These are phyloP conservation scores for Metschnikowia orientalis DNA, from an alignment of 805 yeast genomes.

Conservation along the genomic window DNA sequence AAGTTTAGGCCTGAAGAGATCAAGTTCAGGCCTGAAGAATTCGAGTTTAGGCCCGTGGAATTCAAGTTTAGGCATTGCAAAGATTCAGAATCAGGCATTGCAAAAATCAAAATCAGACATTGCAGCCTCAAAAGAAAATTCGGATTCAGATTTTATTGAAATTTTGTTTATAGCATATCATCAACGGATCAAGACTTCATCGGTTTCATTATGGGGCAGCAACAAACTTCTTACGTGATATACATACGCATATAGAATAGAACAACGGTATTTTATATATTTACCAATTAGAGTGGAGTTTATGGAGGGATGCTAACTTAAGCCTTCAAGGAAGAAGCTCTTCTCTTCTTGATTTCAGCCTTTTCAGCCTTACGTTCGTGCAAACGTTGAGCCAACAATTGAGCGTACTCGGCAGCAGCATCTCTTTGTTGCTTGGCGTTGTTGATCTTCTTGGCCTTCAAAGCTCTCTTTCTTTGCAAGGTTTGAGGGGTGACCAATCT, in stretches of 20 bases:
- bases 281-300: constrained; percentile 18
- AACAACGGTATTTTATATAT: constrained; percentile 19
- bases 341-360: constrained; percentile 99
- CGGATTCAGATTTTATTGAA: too few relatives aligned
- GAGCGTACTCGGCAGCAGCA: constrained; percentile 99
- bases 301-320: constrained; percentile 31
- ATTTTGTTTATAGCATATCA: too few relatives aligned
- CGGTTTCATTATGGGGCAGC: too few relatives aligned
- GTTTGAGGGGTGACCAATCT: constrained; percentile 99
- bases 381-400: constrained; percentile 95
- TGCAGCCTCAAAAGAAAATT: too few relatives aligned
- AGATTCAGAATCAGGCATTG: too few relatives aligned
- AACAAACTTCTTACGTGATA: too few relatives aligned
- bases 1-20: too few relatives aligned
- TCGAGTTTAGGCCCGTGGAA: too few relatives aligned
- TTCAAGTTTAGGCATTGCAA: too few relatives aligned
- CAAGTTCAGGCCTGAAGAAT: too few relatives aligned
- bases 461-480: constrained; percentile 98
- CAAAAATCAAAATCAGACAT: too few relatives aligned
- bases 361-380: constrained; percentile 97
- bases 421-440: constrained; percentile 99
- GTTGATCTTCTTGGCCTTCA: constrained; percentile 87
- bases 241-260: neutral
- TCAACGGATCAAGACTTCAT: too few relatives aligned
- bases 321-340: constrained; percentile 98